These are phyloP conservation scores for Bombardia bombarda DNA, from an alignment of 495 filamentous ascomycete species.

Conservation along the genomic window DNA sequence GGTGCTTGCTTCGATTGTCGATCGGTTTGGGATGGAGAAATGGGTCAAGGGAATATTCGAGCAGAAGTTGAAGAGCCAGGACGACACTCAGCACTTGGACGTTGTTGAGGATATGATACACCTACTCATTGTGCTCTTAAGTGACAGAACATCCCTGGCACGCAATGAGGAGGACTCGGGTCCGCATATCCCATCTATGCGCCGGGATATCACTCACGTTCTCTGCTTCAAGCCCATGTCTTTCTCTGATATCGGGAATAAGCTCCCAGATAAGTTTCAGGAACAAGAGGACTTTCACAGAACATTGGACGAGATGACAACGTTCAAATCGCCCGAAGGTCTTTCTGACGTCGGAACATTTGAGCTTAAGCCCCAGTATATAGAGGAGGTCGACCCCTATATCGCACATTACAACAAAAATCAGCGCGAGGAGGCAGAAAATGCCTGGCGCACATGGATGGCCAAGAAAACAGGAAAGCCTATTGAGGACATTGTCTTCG, in stretches of 20 bases:
- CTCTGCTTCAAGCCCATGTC: constrained; percentile 94
- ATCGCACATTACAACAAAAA: constrained; percentile 93
- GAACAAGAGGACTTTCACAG: constrained; percentile 70
- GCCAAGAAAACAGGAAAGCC: constrained; percentile 81
- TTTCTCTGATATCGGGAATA: constrained; percentile 77
- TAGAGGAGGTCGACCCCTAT: constrained; percentile 87
- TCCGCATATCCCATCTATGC: constrained; percentile 62
- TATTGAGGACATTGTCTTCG: constrained; percentile 80
- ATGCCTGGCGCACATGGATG: constrained; percentile 73
- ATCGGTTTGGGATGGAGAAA: constrained; percentile 80
- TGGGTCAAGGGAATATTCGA: constrained; percentile 82
- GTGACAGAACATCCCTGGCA: constrained; percentile 75
- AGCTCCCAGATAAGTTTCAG: constrained; percentile 77
- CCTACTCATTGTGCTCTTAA: constrained; percentile 80
- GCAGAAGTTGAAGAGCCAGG: constrained; percentile 54
- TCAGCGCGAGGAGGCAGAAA: constrained; percentile 92
- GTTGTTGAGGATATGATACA: constrained; percentile 95
- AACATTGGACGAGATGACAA: constrained; percentile 84
- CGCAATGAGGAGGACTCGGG: constrained; percentile 58
- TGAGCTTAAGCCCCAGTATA: constrained; percentile 75
- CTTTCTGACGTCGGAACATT: constrained; percentile 89
- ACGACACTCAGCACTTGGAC: constrained; percentile 80
- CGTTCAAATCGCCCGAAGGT: constrained; percentile 82
- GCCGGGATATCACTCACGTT: constrained; percentile 84
- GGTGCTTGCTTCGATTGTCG: constrained; percentile 82